Evolutionary conservation across 1,284 basidiomycete species (phyloP), one percentile per base, ranked within the genome.

Genomic region (Trichosporon sp.): DNA sequence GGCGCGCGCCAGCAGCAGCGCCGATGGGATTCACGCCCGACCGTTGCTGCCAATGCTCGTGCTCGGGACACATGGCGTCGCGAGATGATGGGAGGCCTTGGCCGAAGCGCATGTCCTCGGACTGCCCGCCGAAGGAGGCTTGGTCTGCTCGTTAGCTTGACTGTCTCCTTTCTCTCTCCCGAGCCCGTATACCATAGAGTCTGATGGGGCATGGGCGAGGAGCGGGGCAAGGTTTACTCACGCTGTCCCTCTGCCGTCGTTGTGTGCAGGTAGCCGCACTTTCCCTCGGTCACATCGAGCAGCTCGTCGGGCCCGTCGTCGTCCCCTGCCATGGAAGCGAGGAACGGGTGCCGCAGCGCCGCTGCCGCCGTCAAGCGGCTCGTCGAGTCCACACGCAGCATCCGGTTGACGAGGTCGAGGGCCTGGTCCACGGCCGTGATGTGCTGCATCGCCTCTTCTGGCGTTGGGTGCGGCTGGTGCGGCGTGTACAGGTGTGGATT

Each of bases 301-400:
- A 76, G 26, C 66, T 78, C 78, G 43, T 75, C 72, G 4, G 73
- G 72, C 21, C 70, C 74, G 26, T 73, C 72, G 38, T 75, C 74
- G 66, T 81, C 76, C 31, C 68, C 75, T 1, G 59, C 59, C 4
- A 5, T 32, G 31, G 59, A 16, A 4, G 59, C 59, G 35, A 96
- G 86, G 84, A 96, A 96, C 0, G 88, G 87, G 79, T 96, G 94
- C 73, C 88, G 87, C 67, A 97, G 86, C 4, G 92, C 92, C 8
- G 88, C 85, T 7, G 87, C 87, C 1, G 94, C 92, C 1, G 92
- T 94, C 68, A 91, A 87, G 10, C 94, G 89, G 66, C 88, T 88
- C 56, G 89, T 90, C 7, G 89, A 89, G 78, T 94, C 91, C 0
- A 92, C 88, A 31, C 91, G 86, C 78, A 98, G 87, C 35, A 93